Evolutionary conservation across 805 yeast species (phyloP), one percentile per base, ranked within the genome.

Genomic region (Zygoascus flipseniorum): DNA sequence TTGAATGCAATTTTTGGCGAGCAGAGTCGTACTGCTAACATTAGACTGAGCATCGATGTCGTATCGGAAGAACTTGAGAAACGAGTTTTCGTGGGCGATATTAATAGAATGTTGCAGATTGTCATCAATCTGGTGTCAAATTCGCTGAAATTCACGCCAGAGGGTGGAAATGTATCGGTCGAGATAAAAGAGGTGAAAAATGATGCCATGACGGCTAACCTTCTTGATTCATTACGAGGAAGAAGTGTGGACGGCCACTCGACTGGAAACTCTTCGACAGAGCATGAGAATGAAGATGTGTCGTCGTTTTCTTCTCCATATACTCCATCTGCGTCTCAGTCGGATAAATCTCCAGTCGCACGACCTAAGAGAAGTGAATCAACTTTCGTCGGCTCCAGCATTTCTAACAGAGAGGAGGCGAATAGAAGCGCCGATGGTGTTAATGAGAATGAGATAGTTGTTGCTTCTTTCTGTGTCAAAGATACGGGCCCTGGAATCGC

Each of bases 401-500:
- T 4, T 4, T 18, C 26, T n/a, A 14, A 14, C 14, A n/a, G 16
- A 35, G 39, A 35, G 16, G 16, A n/a, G 13, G 13, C 39, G 16
- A 35, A 5, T n/a, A 35, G 39, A 8, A n/a, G 16, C 4, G 20
- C 26, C 5, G 16, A 26, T 13, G 18, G 11, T 4, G 8, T 44
- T 4, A 23, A 4, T n/a, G 4, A 72, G 10, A 47, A 28, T 19
- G 57, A 72, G 56, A 63, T 71, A 13, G 81, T 86, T 83, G 84
- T 76, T 1, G 64, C 83, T 32, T 83, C 83, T 57, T 79, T 90
- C 49, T 81, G 81, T 54, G 97, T 92, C 11, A 76, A 76, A 39
- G 99, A 92, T 66, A 88, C 95, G 0, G 98, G 99, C 2, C 90
- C 97, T 0, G 99, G 99, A 55, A 90, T 92, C 51, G 95, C 88